phyloP scores from a whole-genome alignment of 352 stramenopile genomes.

The Pythium pectinolyticum region DNA sequence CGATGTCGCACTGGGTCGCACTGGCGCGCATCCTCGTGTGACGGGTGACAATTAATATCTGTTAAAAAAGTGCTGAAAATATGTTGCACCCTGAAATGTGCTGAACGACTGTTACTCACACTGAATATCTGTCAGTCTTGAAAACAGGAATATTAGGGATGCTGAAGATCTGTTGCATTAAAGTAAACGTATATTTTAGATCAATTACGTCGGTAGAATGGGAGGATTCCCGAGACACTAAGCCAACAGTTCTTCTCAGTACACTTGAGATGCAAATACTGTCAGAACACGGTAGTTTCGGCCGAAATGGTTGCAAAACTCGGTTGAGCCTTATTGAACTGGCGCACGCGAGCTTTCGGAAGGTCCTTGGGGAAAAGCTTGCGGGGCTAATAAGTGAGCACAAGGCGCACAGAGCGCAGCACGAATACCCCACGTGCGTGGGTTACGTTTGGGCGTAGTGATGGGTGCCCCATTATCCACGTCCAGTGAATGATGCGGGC shows the following conservation, averaged over 20 bases:
- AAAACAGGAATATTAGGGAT: not conserved
- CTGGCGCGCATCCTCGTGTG: too few species aligned
- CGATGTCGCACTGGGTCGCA: too few species aligned
- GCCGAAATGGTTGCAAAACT: conserved; percentile 9
- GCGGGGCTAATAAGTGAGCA: not conserved
- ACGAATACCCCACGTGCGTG: conserved; percentile 3
- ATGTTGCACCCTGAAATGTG: not conserved
- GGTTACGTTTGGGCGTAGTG: not conserved
- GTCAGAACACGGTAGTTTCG: not conserved
- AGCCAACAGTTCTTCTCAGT: not conserved
- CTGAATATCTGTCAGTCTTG: not conserved
- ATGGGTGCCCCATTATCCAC: conserved; percentile 1
- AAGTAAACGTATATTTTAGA: not conserved
- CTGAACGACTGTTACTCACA: not conserved
- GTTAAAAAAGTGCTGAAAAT: not conserved
- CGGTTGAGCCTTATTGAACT: conserved; percentile 1
- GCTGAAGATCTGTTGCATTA: not conserved
- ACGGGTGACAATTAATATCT: conserved; percentile 2
- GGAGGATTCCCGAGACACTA: not conserved
- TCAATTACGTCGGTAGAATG: not conserved
- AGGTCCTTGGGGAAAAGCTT: conserved; percentile 2
- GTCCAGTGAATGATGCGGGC: conserved; percentile 9
- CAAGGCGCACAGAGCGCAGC: not conserved
- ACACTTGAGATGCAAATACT: not conserved
- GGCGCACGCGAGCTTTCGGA: not conserved